Percentiles rank a stretch among this genome's conserved stretches.
Conservation (phyloP, 805 yeast genomes). For the Metschnikowia anglica region DNA sequence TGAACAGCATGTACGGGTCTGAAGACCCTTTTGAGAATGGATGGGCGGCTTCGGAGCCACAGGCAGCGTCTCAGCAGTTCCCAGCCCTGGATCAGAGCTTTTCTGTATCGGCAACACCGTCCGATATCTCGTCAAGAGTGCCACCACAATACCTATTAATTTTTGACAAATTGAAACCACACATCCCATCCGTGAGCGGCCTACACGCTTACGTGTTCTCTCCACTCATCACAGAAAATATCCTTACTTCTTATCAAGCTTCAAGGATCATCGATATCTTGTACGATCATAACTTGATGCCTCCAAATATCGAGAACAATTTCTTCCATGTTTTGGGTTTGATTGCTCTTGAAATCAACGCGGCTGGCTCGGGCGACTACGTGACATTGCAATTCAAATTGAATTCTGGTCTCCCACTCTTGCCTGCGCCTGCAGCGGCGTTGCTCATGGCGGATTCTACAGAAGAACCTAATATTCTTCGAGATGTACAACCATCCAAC, state of each 20-base stretch:
- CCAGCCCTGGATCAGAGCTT: constrained; percentile 8
- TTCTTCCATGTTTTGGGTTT: constrained; percentile 41
- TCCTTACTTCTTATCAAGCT: constrained; percentile 32
- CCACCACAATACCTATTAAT: constrained; percentile 31
- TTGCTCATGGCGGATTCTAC: constrained; percentile 9
- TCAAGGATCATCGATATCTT: constrained; percentile 33
- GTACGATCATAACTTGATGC: constrained; percentile 37
- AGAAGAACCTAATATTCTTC: constrained; percentile 7
- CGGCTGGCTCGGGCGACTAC: constrained; percentile 42
- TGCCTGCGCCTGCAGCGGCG: constrained; percentile 22
- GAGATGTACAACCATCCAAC: neutral
- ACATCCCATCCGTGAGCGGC: constrained; percentile 27
- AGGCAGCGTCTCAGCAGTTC: constrained; percentile 4
- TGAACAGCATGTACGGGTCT: constrained; percentile 19
- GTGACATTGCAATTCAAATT: constrained; percentile 41
- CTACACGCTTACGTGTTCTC: constrained; percentile 31
- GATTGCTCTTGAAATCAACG: constrained; percentile 42
- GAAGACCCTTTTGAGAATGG: constrained; percentile 44
- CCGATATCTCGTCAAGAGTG: constrained; percentile 17
- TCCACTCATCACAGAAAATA: constrained; percentile 27
- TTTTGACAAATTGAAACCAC: constrained; percentile 19
- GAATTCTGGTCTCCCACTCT: constrained; percentile 33
- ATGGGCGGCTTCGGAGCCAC: constrained; percentile 27
- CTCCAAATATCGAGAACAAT: constrained; percentile 29
- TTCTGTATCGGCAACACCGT: constrained; percentile 15